Conservation (phyloP, 129 eudicot genomes). For the Artemisia tridentata region DNA sequence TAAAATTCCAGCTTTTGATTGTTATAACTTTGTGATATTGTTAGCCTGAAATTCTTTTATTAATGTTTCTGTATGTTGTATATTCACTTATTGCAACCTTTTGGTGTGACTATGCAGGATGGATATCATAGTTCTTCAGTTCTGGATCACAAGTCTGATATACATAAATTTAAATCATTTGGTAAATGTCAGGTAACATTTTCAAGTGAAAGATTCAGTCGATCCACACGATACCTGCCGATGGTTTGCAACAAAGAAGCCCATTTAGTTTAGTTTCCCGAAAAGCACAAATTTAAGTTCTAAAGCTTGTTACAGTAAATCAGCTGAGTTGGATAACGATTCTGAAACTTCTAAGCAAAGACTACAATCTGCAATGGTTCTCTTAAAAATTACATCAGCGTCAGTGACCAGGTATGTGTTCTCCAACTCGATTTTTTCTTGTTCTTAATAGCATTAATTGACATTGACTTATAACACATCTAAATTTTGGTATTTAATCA, state of each 20-base stretch:
- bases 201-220: not conserved
- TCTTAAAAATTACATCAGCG: conserved; percentile 39
- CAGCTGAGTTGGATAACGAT: conserved; percentile 3
- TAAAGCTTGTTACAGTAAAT: not conserved
- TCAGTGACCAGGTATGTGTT: conserved; percentile 45
- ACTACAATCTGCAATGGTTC: conserved; percentile 58
- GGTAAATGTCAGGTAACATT: not conserved
- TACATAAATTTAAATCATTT: not conserved
- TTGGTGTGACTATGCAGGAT: not conserved
- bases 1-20: too few relatives aligned
- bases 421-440: too few relatives aligned
- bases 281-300: not conserved
- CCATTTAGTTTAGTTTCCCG: conserved; percentile 40
- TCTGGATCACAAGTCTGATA: not conserved
- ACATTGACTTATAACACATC: not conserved
- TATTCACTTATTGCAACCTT: not conserved
- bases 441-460: too few relatives aligned
- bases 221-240: not conserved
- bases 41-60: not conserved
- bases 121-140: not conserved
- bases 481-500: not conserved
- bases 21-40: not conserved
- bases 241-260: not conserved
- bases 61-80: not conserved
- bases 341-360: conserved; percentile 25